Evolutionary conservation across 768 basidiomycete species (phyloP), one percentile per base, ranked within the genome.

Genomic region (Suillus clintonianus): DNA sequence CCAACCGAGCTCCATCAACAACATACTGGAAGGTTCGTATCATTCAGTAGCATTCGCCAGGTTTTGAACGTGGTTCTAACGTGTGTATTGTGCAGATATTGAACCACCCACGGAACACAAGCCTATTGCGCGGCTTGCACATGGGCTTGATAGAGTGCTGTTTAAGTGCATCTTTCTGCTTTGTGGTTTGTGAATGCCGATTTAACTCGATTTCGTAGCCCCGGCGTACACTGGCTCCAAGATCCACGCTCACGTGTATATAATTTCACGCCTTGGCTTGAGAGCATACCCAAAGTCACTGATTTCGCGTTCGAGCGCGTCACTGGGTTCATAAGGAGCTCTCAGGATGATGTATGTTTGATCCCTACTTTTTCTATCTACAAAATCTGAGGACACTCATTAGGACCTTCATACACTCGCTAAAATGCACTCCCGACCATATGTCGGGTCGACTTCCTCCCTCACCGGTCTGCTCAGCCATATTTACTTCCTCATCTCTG

Each of bases 361-460:
- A 60, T 48, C 11, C 14, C 32, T 43, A 15, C 34, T 24, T 41
- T 43, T 41, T 45, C 32, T 14, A 22, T 37, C 24, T 6, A 14
- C 43, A 37, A 34, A 43, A 27, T 59, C 57, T 24, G 34, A 60
- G 58, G 24, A 2, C 37, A 5, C 9, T 30, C 17, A 19, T 37
- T 5, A 95, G 90, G 90, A 93, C 62, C 77, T 97, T 11, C 80
- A 81, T 64, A 69, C 70, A 11, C 76, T 97, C 15, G 90, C 91
- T 2, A 80, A 83, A 67, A 74, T 77, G 48, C 81, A 92, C 64
- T 76, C 82, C 0, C 83, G 85, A 48, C 79, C 70, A 32, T 97
- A 92, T 72, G 85, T 86, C 2, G 97, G 96, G 4, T 96, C 94
- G 4, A 99, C 96, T 0, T 97, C 95, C 9, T 95, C 94, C 1